Base-by-base conservation (phyloP, 2,329 filamentous ascomycete genomes). In the Sclerotinia subarctica region DNA sequence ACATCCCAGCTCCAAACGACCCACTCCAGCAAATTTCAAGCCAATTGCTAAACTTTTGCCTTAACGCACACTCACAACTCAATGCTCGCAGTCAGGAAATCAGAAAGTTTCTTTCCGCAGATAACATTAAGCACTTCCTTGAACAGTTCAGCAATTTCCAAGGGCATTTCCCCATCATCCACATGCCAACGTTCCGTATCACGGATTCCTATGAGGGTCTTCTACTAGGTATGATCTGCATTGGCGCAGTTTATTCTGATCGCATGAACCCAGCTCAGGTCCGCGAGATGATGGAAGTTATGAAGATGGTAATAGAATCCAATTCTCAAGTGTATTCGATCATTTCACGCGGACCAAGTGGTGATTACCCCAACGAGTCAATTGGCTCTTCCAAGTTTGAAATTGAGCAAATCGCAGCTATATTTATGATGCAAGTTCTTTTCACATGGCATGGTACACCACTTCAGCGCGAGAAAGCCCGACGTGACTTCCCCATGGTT, bases 231-330 rank as follows among this genome's bases (percentile, higher is more conserved):
- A 90, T 93, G 82, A 87, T 90, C 74, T 91, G 88, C 76, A 83
- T 91, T 73, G 90, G 90, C 49, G 90, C 90, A 52, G 90, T 91
- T 68, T 93, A 93, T 78, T 91, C 90, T 64, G 84, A 90, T 66
- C 83, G 83, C 70, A 80, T 90, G 70, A 80, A 82, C 38, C 78
- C 87, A 56, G 80, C 82, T 69, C 83, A 90, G 72, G 87, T 90
- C 71, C 87, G 90, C 70, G 85, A 87, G 76, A 82, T 92, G 78
- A 90, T 90, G 83, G 85, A 90, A 69, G 82, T 86, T 64, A 81
- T 89, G 46, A 86, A 86, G 71, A 76, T 82, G 29, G 85, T 85
- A 13, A 82, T 91, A 53, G 81, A 88, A 73, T 82, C 83, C 59
- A 86, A 87, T 62, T 84, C 82, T 35, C 79, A 78, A 53, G 76